Conservation (phyloP, 169 alveolate genomes). For the Cryptosporidium bovis region DNA sequence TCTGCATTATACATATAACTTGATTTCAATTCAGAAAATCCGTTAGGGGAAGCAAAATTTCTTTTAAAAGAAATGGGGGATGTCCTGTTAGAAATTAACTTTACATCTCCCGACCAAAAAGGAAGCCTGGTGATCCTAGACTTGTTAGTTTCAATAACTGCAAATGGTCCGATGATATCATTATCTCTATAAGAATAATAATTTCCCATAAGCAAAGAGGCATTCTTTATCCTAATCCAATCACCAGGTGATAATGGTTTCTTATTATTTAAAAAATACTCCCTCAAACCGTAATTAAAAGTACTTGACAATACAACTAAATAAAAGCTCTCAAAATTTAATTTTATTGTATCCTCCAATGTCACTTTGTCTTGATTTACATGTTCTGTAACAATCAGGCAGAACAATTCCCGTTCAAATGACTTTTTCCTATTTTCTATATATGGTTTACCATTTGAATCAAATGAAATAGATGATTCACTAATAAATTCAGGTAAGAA, state of each 20-base stretch:
- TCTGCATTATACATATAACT: background rate
- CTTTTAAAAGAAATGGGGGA: constrained; percentile 31
- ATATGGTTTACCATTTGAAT: background rate
- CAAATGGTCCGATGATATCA: constrained; percentile 51
- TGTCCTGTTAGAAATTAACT: constrained; percentile 27
- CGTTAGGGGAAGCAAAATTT: background rate
- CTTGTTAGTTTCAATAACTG: constrained; percentile 53
- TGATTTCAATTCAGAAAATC: background rate
- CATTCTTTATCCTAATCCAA: constrained; percentile 68
- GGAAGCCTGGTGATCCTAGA: constrained; percentile 73
- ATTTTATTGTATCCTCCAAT: background rate
- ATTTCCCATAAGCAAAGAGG: constrained; percentile 8
- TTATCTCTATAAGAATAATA: constrained; percentile 25
- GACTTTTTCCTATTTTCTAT: constrained; percentile 1
- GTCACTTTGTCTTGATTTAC: constrained; percentile 18
- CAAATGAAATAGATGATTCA: background rate
- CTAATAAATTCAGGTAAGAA: constrained; percentile 27
- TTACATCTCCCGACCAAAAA: constrained; percentile 74
- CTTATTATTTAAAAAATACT: constrained; percentile 23
- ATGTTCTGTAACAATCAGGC: constrained; percentile 53
- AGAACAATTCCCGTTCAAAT: constrained; percentile 9
- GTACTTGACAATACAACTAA: constrained; percentile 24
- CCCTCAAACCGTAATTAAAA: constrained; percentile 41
- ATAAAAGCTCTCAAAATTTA: constrained; percentile 10
- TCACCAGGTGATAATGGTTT: constrained; percentile 55